Evolutionary conservation across 331 rosid species (phyloP).

Genomic region (Saraca asoca): DNA sequence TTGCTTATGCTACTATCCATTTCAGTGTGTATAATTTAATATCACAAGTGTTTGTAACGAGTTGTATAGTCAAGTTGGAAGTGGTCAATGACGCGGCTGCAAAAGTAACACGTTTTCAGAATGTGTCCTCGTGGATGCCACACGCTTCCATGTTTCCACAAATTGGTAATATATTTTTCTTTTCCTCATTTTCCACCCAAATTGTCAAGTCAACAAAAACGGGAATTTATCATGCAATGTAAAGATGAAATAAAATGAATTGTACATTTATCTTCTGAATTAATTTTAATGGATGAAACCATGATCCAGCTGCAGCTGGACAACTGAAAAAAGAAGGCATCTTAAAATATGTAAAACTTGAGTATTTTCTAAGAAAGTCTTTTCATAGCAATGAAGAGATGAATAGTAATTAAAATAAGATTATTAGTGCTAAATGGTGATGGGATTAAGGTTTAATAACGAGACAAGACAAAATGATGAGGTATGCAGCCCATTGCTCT

Average conservation of each 20-base stretch:
- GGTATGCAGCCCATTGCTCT: constrained; percentile 48
- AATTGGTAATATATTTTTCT: not conserved
- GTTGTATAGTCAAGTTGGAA: not conserved
- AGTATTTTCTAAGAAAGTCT: too few species aligned
- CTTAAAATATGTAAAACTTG: too few species aligned
- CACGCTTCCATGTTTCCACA: constrained; percentile 22
- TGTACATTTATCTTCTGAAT: too few species aligned
- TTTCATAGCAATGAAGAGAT: not conserved
- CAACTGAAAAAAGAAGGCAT: too few species aligned
- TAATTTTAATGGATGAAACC: too few species aligned
- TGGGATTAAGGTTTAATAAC: not conserved
- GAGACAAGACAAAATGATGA: constrained; percentile 22
- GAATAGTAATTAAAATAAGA: not conserved
- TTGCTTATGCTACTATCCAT: not conserved
- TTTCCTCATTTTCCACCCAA: not conserved
- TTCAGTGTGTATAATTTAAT: not conserved
- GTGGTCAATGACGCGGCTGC: not conserved
- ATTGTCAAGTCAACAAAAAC: too few species aligned
- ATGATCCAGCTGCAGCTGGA: too few species aligned
- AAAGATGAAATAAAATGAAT: too few species aligned
- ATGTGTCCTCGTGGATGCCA: constrained; percentile 30
- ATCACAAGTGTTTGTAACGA: not conserved
- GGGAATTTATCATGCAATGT: too few species aligned
- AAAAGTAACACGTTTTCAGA: not conserved
- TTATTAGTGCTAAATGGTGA: too few species aligned